Conservation (phyloP, 306 rosid genomes). For the Cucumis melo region DNA sequence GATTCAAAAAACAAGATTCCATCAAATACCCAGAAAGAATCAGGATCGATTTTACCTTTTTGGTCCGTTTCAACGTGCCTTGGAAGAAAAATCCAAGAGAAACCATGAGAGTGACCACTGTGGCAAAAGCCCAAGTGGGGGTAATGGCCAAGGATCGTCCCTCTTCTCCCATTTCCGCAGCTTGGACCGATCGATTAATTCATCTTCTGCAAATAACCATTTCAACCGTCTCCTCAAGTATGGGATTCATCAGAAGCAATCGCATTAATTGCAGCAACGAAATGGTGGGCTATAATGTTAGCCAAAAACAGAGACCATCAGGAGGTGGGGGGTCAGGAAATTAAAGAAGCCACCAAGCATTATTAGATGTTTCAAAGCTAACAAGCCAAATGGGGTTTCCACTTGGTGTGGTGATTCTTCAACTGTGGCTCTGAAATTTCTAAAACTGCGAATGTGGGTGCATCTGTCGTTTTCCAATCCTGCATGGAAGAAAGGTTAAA, state of each 20-base stretch:
- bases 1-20: neutral
- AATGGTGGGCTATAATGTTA: slow-evolving; percentile 24
- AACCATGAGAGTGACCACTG: slow-evolving; percentile 56
- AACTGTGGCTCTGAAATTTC: neutral
- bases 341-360: slow-evolving; percentile 24
- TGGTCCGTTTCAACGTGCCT: slow-evolving; percentile 27
- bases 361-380: slow-evolving; percentile 20
- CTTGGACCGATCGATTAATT: slow-evolving; percentile 7
- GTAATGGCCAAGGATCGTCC: slow-evolving; percentile 65
- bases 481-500: neutral
- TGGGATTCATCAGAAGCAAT: neutral
- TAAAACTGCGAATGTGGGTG: neutral
- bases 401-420: neutral
- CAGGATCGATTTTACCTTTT: slow-evolving; percentile 29
- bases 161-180: slow-evolving; percentile 27
- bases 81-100: slow-evolving; percentile 45
- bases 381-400: slow-evolving; percentile 28
- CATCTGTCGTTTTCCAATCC: neutral
- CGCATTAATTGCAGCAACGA: slow-evolving; percentile 16
- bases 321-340: slow-evolving; percentile 2
- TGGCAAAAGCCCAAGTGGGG: slow-evolving; percentile 84
- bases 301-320: slow-evolving; percentile 15
- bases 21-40: neutral
- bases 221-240: neutral
- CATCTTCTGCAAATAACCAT: neutral